phyloP scores from a whole-genome alignment of 768 basidiomycete genomes.

The Phanerochaete sordida region DNA sequence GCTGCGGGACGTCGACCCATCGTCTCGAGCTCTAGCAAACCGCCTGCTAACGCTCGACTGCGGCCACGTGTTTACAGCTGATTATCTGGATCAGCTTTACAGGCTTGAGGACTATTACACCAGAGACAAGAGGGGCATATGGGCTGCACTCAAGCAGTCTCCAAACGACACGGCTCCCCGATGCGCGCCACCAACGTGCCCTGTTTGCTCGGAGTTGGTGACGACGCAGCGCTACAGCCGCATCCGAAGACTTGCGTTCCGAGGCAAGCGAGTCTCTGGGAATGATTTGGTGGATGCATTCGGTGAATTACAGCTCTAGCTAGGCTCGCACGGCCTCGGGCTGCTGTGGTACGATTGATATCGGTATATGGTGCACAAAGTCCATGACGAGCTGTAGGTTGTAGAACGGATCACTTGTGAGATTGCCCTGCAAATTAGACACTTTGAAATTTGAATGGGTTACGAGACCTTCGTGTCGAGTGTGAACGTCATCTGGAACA shows the following conservation, averaged over 20 bases:
- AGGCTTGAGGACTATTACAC: constrained; percentile 49
- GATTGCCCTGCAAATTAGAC: too few relatives aligned
- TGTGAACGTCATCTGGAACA: too few relatives aligned
- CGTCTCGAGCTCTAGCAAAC: constrained; percentile 40
- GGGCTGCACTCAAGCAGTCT: constrained; percentile 36
- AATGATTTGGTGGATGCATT: neutral
- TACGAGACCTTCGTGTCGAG: too few relatives aligned
- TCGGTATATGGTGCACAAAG: too few relatives aligned
- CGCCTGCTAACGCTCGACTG: constrained; percentile 63
- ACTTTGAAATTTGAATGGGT: too few relatives aligned
- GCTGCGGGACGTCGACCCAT: constrained; percentile 45
- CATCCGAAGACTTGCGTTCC: constrained; percentile 53
- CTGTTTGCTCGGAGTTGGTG: constrained; percentile 56
- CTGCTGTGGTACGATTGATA: too few relatives aligned
- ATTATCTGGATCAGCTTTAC: constrained; percentile 63
- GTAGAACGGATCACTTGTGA: too few relatives aligned
- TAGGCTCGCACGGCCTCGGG: too few relatives aligned
- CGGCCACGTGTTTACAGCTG: constrained; percentile 64
- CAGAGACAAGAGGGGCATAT: constrained; percentile 33
- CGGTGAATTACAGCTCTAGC: too few relatives aligned
- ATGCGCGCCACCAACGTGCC: constrained; percentile 51
- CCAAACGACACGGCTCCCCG: constrained; percentile 35
- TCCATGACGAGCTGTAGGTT: too few relatives aligned
- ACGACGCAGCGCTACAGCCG: constrained; percentile 59
- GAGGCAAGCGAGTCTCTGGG: constrained; percentile 38